Conservation (phyloP, 1,139 yeast species). For the Geotrichum klebahnii region DNA sequence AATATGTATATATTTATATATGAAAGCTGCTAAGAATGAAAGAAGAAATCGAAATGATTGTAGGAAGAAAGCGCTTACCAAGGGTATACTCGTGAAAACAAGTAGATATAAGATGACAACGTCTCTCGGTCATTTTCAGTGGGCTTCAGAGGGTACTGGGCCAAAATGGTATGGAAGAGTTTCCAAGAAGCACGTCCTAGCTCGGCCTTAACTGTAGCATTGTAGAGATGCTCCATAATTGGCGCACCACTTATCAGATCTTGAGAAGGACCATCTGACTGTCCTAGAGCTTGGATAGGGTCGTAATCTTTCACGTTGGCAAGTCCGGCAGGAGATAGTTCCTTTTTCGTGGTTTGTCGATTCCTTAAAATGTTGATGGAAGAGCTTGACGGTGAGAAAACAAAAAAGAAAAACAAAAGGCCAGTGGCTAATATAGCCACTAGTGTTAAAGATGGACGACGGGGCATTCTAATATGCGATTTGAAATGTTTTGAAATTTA, state of each 20-base stretch:
- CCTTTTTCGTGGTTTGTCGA: slow-evolving; percentile 17
- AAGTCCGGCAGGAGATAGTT: slow-evolving; percentile 20
- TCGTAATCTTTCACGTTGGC: slow-evolving; percentile 24
- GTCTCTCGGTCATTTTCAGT: slow-evolving; percentile 58
- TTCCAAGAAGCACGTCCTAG: slow-evolving; percentile 91
- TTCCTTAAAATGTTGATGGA: slow-evolving; percentile 15
- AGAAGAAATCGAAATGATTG: too few species aligned
- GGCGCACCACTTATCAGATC: slow-evolving; percentile 41
- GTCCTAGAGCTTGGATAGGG: slow-evolving; percentile 24
- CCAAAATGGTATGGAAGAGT: slow-evolving; percentile 80
- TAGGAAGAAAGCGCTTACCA: slow-evolving; percentile 27
- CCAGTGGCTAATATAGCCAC: slow-evolving; percentile 27
- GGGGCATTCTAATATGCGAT: too few species aligned
- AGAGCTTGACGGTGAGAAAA: slow-evolving; percentile 22
- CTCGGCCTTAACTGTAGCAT: slow-evolving; percentile 58
- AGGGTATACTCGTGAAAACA: slow-evolving; percentile 42
- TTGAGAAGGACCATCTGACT: slow-evolving; percentile 22
- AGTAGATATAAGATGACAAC: slow-evolving; percentile 46
- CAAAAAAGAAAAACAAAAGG: slow-evolving; percentile 27
- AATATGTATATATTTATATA: neutral
- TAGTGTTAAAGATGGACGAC: slow-evolving; percentile 31
- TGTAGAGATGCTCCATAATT: slow-evolving; percentile 86
- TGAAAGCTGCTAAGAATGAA: slow-evolving; percentile 1
- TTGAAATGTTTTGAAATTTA: too few species aligned
- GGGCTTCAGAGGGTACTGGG: slow-evolving; percentile 86